Evolutionary conservation across 2,329 filamentous ascomycete species (phyloP).

Genomic region (Fonsecaea nubica): DNA sequence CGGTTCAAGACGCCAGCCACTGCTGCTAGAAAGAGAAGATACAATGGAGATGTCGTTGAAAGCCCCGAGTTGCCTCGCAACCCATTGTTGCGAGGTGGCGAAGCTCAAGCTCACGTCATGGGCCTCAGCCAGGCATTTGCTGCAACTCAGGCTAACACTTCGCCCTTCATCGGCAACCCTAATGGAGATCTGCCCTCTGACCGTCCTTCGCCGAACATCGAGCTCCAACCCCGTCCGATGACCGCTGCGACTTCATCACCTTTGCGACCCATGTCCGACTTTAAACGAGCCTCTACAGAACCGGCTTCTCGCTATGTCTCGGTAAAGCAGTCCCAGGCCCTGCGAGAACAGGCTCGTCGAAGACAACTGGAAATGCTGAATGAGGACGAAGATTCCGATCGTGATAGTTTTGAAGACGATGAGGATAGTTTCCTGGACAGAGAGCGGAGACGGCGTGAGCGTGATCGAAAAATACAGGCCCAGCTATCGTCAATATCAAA

Average conservation of each 20-base stretch:
- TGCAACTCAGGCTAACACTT: slow-evolving; percentile 56
- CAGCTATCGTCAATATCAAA: slow-evolving; percentile 29
- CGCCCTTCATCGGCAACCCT: slow-evolving; percentile 49
- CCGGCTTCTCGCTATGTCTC: slow-evolving; percentile 53
- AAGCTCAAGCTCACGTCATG: slow-evolving; percentile 49
- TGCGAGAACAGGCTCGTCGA: slow-evolving; percentile 45
- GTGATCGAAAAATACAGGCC: slow-evolving; percentile 16
- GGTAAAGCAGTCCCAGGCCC: slow-evolving; percentile 54
- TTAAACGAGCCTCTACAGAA: slow-evolving; percentile 49
- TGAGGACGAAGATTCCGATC: slow-evolving; percentile 41
- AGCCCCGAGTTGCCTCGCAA: slow-evolving; percentile 53
- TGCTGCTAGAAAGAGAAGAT: slow-evolving; percentile 46
- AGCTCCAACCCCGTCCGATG: slow-evolving; percentile 48
- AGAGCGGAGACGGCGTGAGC: slow-evolving; percentile 22
- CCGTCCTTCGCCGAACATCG: slow-evolving; percentile 57
- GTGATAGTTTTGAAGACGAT: slow-evolving; percentile 23
- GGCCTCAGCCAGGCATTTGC: slow-evolving; percentile 57
- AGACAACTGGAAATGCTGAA: slow-evolving; percentile 44
- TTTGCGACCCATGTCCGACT: slow-evolving; percentile 46
- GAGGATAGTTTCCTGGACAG: slow-evolving; percentile 36
- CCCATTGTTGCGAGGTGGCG: slow-evolving; percentile 47
- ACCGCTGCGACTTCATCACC: slow-evolving; percentile 48
- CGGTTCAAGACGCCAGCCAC: slow-evolving; percentile 53
- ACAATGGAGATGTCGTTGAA: slow-evolving; percentile 42
- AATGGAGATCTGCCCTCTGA: slow-evolving; percentile 52